phyloP scores from a whole-genome alignment of 2,329 filamentous ascomycete species.

The Acrodontium crateriforme region DNA sequence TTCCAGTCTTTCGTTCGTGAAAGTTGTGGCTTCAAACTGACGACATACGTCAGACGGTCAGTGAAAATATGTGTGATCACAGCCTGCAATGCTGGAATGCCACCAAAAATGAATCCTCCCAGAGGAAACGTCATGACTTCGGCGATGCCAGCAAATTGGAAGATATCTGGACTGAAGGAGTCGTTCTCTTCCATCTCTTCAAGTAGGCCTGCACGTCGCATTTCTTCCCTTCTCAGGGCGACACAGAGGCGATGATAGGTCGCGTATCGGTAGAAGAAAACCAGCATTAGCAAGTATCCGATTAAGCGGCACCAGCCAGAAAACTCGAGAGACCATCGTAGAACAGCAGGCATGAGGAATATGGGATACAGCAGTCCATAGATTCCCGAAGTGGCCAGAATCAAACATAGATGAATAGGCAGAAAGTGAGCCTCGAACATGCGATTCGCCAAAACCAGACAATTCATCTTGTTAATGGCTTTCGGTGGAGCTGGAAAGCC shows the following conservation, averaged over 20 bases:
- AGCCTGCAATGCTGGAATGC: slow-evolving; percentile 53
- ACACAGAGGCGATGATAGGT: slow-evolving; percentile 51
- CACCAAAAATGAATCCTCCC: slow-evolving; percentile 54
- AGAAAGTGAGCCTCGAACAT: slow-evolving; percentile 65
- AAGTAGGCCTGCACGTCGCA: slow-evolving; percentile 49
- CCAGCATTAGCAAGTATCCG: slow-evolving; percentile 48
- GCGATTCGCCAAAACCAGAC: slow-evolving; percentile 48
- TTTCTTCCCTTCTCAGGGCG: slow-evolving; percentile 47
- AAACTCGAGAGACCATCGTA: slow-evolving; percentile 46
- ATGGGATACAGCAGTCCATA: slow-evolving; percentile 43
- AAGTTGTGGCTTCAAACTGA: slow-evolving; percentile 51
- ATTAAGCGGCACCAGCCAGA: slow-evolving; percentile 47
- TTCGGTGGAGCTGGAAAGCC: slow-evolving; percentile 8
- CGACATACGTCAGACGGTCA: slow-evolving; percentile 53
- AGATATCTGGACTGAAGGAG: slow-evolving; percentile 13
- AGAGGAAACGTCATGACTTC: slow-evolving; percentile 55
- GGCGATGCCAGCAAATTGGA: slow-evolving; percentile 34
- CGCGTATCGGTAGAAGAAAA: slow-evolving; percentile 55
- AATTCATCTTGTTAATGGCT: slow-evolving; percentile 31
- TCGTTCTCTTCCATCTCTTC: slow-evolving; percentile 40
- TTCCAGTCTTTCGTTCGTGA: slow-evolving; percentile 6
- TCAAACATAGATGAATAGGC: slow-evolving; percentile 51
- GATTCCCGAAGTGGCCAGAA: slow-evolving; percentile 48
- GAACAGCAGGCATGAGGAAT: slow-evolving; percentile 36
- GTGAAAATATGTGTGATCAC: slow-evolving; percentile 59